A percentile compares a stretch with the other conserved stretches of the same genome.
These are phyloP conservation scores for Diplodia seriata DNA, from an alignment of 2,329 filamentous ascomycete species.

Conservation along the genomic window DNA sequence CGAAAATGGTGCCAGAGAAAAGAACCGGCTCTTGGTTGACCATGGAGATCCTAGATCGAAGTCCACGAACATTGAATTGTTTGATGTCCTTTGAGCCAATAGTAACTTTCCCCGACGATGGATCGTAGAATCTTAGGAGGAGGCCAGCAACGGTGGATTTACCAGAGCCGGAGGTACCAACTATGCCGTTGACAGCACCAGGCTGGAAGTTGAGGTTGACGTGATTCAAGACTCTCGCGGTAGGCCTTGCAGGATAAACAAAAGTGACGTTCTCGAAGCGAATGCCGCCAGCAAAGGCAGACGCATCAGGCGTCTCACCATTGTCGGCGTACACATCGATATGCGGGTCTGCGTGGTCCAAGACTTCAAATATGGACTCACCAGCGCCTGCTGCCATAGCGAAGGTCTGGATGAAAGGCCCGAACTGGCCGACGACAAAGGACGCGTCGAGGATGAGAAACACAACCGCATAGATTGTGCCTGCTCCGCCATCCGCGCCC, in stretches of 20 bases:
- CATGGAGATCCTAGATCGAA: conserved; percentile 44
- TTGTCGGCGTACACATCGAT: conserved; percentile 50
- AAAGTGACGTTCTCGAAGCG: conserved; percentile 53
- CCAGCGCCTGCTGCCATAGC: conserved; percentile 61
- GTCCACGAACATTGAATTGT: conserved; percentile 42
- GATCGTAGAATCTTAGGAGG: conserved; percentile 51
- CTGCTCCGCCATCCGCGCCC: conserved; percentile 48
- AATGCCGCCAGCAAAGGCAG: conserved; percentile 47
- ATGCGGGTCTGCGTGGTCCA: conserved; percentile 50
- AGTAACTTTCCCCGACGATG: conserved; percentile 43
- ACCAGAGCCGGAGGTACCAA: conserved; percentile 54
- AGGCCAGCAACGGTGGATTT: conserved; percentile 55
- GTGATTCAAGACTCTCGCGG: conserved; percentile 49
- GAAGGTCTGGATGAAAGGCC: conserved; percentile 66
- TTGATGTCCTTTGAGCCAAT: conserved; percentile 44
- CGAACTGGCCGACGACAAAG: conserved; percentile 68
- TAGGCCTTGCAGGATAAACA: conserved; percentile 54
- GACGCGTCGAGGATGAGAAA: conserved; percentile 70
- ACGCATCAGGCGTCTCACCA: conserved; percentile 36
- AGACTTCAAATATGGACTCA: conserved; percentile 53
- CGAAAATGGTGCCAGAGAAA: conserved; percentile 46
- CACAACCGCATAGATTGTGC: conserved; percentile 68
- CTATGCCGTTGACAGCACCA: conserved; percentile 54
- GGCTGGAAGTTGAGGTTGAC: conserved; percentile 47
- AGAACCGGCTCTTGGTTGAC: conserved; percentile 46